These are phyloP conservation scores for Colletotrichum higginsianum DNA, from an alignment of 2,329 filamentous ascomycete genomes.

Conservation along the genomic window DNA sequence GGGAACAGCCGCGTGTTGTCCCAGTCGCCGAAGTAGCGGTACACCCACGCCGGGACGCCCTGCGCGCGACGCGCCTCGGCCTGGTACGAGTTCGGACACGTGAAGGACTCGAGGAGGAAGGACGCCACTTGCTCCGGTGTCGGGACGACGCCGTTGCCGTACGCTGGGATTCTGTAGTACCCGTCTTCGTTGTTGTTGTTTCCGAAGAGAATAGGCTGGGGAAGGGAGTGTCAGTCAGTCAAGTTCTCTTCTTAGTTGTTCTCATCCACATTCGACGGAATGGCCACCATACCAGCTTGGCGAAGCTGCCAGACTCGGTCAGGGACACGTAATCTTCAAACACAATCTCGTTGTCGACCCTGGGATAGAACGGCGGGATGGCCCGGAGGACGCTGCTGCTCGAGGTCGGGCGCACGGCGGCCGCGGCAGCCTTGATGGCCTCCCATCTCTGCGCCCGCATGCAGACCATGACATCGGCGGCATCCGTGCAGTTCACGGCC, in stretches of 20 bases:
- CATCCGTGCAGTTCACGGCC: conserved; percentile 50
- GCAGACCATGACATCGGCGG: conserved; percentile 51
- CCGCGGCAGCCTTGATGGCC: conserved; percentile 55
- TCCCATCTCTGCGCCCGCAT: conserved; percentile 55
- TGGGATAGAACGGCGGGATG: conserved; percentile 59
- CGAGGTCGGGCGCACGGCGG: conserved; percentile 49
- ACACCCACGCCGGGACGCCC: conserved; percentile 59
- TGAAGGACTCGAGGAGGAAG: conserved; percentile 62
- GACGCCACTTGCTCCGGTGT: conserved; percentile 54
- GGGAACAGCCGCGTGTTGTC: conserved; percentile 62
- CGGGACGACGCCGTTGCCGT: conserved; percentile 54
- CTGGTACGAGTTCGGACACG: conserved; percentile 60
- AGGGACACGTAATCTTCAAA: conserved; percentile 57
- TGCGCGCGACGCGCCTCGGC: conserved; percentile 52
- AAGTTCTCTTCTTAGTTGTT: no score
- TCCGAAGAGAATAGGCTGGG: conserved; percentile 58
- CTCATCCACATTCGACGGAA: fast-evolving
- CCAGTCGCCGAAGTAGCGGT: conserved; percentile 66
- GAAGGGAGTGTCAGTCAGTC: no score
- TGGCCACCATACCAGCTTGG: conserved; percentile 43
- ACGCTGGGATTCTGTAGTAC: conserved; percentile 63
- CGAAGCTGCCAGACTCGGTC: conserved; percentile 55
- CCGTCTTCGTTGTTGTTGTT: conserved; percentile 63
- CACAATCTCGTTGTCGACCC: conserved; percentile 56
- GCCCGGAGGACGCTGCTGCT: conserved; percentile 55